Base-by-base conservation (phyloP, 192 early-diverging fungal species). In the Umbelopsis vinacea region DNA sequence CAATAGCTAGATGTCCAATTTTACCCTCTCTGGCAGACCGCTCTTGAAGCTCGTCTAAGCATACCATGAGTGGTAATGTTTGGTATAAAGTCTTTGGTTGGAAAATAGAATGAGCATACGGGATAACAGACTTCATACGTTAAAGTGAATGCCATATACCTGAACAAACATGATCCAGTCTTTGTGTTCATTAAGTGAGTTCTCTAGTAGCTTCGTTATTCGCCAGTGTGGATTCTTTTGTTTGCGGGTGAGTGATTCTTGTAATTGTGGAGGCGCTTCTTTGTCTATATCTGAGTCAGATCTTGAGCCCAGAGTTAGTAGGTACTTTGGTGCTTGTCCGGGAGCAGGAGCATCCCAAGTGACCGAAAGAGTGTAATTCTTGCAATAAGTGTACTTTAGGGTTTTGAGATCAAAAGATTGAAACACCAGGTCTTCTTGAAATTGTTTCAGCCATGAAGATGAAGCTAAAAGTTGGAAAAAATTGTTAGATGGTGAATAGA, bases 121-220 rank as follows among this genome's bases (percentile, higher is more conserved):
- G 46, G 46, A 43, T 53, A 54, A 4, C 22, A 15, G 29, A 12
- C 45, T 12, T 1, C 22, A 17, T 46, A 21, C 29, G 29, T 2
- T 43, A 4, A 71, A 29, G 37, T 54, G n/a, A 26, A 14, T 35
- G 46, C 26, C 2, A 37, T 35, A 54, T 73, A 74, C 79, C 71
- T 80, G 74, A 63, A 80, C 50, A 70, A 80, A 76, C 35, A 74
- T 68, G 47, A 76, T 74, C 52, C 76, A 66, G 54, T 76, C 75
- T 10, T 68, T 52, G 10, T 76, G 69, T 35, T 76, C 74, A 74
- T 80, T 80, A 14, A 80, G 52, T 21, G 68, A 45, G 43, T 74
- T 71, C 70, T 73, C 66, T 26, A 80, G 37, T 35, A 76, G 76
- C 6, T 52, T 70, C 5, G 68, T 40, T 7, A 80, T 71, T 73